These are phyloP conservation scores for Vigna hirtella DNA, from an alignment of 306 rosid genomes.

Conservation along the genomic window DNA sequence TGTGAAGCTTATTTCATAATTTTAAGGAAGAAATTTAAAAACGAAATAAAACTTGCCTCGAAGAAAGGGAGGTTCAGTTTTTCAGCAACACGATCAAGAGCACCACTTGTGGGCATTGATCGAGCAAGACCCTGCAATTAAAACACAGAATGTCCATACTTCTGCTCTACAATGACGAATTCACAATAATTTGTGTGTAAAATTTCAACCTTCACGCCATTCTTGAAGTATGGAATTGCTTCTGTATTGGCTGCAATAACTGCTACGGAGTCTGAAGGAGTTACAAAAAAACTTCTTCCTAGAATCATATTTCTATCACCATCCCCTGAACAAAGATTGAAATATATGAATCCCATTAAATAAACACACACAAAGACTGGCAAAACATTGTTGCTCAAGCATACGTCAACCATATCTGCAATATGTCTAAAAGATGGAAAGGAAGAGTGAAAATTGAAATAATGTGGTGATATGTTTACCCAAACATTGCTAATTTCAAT, in stretches of 20 bases:
- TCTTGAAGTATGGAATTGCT: conserved; percentile 85
- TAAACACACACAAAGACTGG: conserved; percentile 21
- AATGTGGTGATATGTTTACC: not conserved
- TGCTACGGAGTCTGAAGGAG: conserved; percentile 98
- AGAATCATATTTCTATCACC: conserved; percentile 99
- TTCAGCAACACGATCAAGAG: conserved; percentile 90
- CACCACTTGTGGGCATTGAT: conserved; percentile 99
- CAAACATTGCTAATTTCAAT: not conserved
- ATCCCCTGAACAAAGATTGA: conserved; percentile 66
- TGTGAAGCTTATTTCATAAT: conserved; percentile 37
- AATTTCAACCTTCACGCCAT: conserved; percentile 71
- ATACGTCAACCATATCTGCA: conserved; percentile 13
- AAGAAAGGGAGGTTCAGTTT: conserved; percentile 87
- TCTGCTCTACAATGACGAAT: conserved; percentile 25
- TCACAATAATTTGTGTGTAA: conserved; percentile 27
- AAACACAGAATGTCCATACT: conserved; percentile 28
- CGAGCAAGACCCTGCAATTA: conserved; percentile 88
- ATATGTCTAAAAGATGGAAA: not conserved
- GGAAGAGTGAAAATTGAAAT: not conserved
- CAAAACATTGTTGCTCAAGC: conserved; percentile 14
- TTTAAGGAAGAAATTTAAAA: not conserved
- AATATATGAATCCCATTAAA: conserved; percentile 13
- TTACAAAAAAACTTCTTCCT: conserved; percentile 84
- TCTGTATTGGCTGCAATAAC: conserved; percentile 96
- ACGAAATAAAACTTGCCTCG: conserved; percentile 60